Base-by-base conservation (phyloP, 148 eudicot genomes). In the Fagopyrum tataricum region DNA sequence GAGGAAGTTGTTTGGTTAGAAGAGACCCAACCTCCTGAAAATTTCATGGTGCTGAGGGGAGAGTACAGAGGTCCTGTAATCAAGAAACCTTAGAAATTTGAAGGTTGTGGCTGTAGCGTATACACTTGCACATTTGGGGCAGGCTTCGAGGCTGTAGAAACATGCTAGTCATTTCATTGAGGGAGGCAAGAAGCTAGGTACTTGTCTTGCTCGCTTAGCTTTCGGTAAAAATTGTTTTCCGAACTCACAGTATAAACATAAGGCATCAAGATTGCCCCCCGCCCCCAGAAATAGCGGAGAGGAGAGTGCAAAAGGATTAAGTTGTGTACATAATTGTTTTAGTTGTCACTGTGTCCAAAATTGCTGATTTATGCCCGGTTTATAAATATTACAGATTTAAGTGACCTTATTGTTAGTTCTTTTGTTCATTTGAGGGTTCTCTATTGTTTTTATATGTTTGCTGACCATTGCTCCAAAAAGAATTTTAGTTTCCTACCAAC, bases 21-120 rank as follows among this genome's bases (percentile, higher is more conserved):
- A 78, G 84, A 85, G 77, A 78, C 76, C 56, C 85, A 52, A 73
- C 85, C 84, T 58, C 85, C 85, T 15, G 88, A 85, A 18, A 82
- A 74, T 79, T 85, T 82, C 73, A 73, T 80, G 74, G 84, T 82
- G 48, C 73, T 82, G 14, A 74, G 84, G 31, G 85, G 84, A 39
- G 75, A 84, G 26, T 80, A 82, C 71, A 82, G 80, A 73, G 88
- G 85, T 55, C 88, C 88, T 7, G 49, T 80, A 14, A 74, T 77
- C 23, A 85, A 78, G 78, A 85, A 78, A 55, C 18, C 84, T 24
- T 80, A 78, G 76, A 18, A 64, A 76, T 51, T 71, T 74, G 21
- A 37, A 6, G 73, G 73, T 31, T 64, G 44, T 24, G 44, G 66
- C 66, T 42, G 58, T 69, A 73, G 75, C 56, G 53, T 77, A 79